Base-by-base conservation (phyloP, 192 early-diverging fungal genomes). In the Umbelopsis sp. region DNA sequence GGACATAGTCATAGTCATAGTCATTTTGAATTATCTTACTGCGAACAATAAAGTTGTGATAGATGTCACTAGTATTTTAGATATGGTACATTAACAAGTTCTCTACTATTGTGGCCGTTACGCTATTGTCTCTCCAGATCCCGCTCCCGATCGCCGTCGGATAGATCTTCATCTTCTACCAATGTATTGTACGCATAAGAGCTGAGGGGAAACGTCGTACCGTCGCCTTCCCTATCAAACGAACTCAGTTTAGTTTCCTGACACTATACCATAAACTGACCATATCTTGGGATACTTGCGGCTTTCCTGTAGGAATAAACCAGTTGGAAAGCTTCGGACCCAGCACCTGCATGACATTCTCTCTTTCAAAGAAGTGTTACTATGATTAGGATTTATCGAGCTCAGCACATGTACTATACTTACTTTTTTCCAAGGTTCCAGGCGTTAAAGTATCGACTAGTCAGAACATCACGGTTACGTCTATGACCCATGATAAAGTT, bases 361-460 rank as follows among this genome's bases (percentile, higher is more conserved):
- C 62, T 32, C 78, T 79, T 36, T 24, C 16, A 24, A 65, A 29
- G 36, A 43, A 4, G 34, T 1, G 31, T 25, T 65, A 21, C 8
- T 45, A 38, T 50, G 43, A 11, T 20, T 14, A n/a, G 4, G 51
- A 73, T 34, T 11, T 20, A 45, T 36, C 10, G 1, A 65, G 3
- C 26, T 4, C 16, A 45, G 1, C 34, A 17, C 26, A 4, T 43
- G 20, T 32, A n/a, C 45, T 8, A 26, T 34, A 38, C 69, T 68
- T 54, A 75, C 78, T 24, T 72, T 41, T 25, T 67, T 12, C 79
- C 79, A 24, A 80, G 24, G 68, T 80, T 72, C 79, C 79, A 80
- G 10, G 74, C 68, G 45, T 80, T 80, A 24, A 80, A 73, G 26
- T 76, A 75, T 73, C 70, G 72, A 45, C 71, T 76, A 17, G 71